Conservation (phyloP, 495 filamentous ascomycete species). For the Pyrenopolyporus hunteri region DNA sequence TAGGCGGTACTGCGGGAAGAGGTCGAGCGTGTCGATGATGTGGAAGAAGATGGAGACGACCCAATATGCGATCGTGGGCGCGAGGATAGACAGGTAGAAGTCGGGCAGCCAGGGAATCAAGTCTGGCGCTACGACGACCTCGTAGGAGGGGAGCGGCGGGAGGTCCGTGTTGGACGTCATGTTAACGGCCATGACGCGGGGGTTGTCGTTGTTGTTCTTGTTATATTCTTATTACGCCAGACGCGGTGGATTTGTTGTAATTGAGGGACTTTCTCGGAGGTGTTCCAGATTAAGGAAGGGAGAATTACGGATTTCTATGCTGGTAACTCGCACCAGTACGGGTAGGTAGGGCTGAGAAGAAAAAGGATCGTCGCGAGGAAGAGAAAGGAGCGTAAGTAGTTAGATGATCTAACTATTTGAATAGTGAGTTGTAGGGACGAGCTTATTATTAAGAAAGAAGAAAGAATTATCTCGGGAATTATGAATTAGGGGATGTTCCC, state of each 20-base stretch:
- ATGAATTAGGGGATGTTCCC: slow-evolving; percentile 1
- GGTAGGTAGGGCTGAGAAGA: not conserved
- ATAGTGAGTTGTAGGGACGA: slow-evolving; percentile 6
- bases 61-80: slow-evolving; percentile 91
- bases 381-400: slow-evolving; percentile 28
- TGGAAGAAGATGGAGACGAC: slow-evolving; percentile 84
- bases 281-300: too few relatives aligned
- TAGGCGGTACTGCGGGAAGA: slow-evolving; percentile 84
- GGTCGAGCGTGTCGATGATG: slow-evolving; percentile 77
- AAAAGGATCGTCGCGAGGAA: slow-evolving; percentile 36
- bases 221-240: too few relatives aligned
- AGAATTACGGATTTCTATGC: too few relatives aligned
- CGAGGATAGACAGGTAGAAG: slow-evolving; percentile 71
- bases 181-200: slow-evolving; percentile 40
- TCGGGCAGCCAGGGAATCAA: slow-evolving; percentile 82
- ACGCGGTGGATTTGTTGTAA: slow-evolving; percentile 1
- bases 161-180: slow-evolving; percentile 55
- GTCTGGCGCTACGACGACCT: slow-evolving; percentile 67
- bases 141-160: slow-evolving; percentile 80
- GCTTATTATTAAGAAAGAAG: too few relatives aligned
- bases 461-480: too few relatives aligned
- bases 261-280: not conserved
- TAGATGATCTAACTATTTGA: slow-evolving; percentile 12
- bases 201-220: too few relatives aligned
- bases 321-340: too few relatives aligned